Evolutionary conservation across 768 basidiomycete genomes (phyloP).

Genomic region (Lactarius sp.): DNA sequence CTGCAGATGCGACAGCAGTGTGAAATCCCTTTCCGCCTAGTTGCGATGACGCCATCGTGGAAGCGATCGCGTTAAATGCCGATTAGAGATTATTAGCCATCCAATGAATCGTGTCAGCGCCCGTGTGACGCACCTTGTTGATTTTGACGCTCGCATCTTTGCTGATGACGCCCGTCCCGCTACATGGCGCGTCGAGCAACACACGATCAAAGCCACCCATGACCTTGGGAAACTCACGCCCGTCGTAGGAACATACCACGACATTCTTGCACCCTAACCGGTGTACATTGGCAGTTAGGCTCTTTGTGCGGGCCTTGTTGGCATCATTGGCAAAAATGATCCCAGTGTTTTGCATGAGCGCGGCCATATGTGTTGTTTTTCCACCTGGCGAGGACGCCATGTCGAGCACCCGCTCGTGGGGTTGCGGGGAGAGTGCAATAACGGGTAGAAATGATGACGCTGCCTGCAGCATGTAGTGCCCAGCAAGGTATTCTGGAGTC

Average conservation of each 20-base stretch:
- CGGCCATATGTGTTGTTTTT: slow-evolving; percentile 97
- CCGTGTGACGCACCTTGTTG: slow-evolving; percentile 72
- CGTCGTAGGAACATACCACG: slow-evolving; percentile 94
- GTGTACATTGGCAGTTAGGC: slow-evolving; percentile 93
- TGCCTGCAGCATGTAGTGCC: slow-evolving; percentile 99
- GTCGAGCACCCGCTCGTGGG: slow-evolving; percentile 89
- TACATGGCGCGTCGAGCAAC: slow-evolving; percentile 93
- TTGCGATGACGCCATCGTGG: neutral
- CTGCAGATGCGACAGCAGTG: slow-evolving; percentile 92
- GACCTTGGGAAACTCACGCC: slow-evolving; percentile 95
- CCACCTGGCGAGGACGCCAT: slow-evolving; percentile 99
- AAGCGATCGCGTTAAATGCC: slow-evolving; percentile 1
- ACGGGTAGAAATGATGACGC: slow-evolving; percentile 99
- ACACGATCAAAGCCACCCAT: slow-evolving; percentile 99
- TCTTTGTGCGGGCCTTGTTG: slow-evolving; percentile 92
- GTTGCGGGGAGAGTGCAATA: slow-evolving; percentile 89
- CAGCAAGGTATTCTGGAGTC: slow-evolving; percentile 97
- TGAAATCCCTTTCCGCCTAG: slow-evolving; percentile 93
- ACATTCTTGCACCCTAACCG: slow-evolving; percentile 98
- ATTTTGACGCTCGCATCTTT: slow-evolving; percentile 97
- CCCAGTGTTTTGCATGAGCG: slow-evolving; percentile 96
- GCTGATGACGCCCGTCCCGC: slow-evolving; percentile 96
- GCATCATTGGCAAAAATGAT: slow-evolving; percentile 95
- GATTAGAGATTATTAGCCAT: neutral
- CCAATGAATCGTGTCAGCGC: neutral